phyloP scores from a whole-genome alignment of 306 rosid species.

The Cicer bijugum region DNA sequence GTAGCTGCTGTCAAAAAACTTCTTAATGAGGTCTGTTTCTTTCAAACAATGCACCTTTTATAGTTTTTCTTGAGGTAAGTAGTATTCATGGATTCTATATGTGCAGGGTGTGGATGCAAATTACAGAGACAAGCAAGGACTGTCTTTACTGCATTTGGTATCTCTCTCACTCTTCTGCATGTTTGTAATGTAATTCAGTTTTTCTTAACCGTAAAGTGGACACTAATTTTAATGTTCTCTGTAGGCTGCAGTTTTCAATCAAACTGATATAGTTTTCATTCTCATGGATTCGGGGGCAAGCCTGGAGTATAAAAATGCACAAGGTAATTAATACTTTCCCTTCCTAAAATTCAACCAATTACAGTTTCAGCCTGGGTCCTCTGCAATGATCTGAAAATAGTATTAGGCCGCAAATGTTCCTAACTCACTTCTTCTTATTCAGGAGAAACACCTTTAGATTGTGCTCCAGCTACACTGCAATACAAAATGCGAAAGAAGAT shows the following conservation, averaged over 20 bases:
- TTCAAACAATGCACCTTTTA: slow-evolving; percentile 14
- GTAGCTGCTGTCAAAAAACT: slow-evolving; percentile 82
- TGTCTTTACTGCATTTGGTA: slow-evolving; percentile 93
- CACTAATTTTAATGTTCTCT: slow-evolving; percentile 45
- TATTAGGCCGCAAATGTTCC: slow-evolving; percentile 17
- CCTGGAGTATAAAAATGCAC: slow-evolving; percentile 85
- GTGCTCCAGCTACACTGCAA: slow-evolving; percentile 92
- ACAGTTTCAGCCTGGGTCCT: neutral
- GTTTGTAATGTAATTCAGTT: slow-evolving; percentile 24
- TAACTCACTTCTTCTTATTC: slow-evolving; percentile 42
- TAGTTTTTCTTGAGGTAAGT: slow-evolving; percentile 11
- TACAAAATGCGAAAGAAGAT: slow-evolving; percentile 80
- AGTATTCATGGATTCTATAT: slow-evolving; percentile 48
- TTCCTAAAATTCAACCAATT: slow-evolving; percentile 35
- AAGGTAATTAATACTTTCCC: slow-evolving; percentile 61
- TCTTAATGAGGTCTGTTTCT: slow-evolving; percentile 67
- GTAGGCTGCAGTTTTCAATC: slow-evolving; percentile 96
- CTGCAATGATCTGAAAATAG: neutral
- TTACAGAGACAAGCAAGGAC: slow-evolving; percentile 90
- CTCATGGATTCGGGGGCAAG: slow-evolving; percentile 97
- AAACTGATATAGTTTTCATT: slow-evolving; percentile 84
- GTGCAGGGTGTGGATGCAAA: slow-evolving; percentile 95
- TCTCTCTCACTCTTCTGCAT: slow-evolving; percentile 40
- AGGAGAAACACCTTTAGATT: slow-evolving; percentile 97
- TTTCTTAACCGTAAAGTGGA: slow-evolving; percentile 27